A percentile compares a stretch with the other conserved stretches of the same genome.
Conservation (phyloP, 2,329 filamentous ascomycete genomes). For the Xylariaceae sp. region DNA sequence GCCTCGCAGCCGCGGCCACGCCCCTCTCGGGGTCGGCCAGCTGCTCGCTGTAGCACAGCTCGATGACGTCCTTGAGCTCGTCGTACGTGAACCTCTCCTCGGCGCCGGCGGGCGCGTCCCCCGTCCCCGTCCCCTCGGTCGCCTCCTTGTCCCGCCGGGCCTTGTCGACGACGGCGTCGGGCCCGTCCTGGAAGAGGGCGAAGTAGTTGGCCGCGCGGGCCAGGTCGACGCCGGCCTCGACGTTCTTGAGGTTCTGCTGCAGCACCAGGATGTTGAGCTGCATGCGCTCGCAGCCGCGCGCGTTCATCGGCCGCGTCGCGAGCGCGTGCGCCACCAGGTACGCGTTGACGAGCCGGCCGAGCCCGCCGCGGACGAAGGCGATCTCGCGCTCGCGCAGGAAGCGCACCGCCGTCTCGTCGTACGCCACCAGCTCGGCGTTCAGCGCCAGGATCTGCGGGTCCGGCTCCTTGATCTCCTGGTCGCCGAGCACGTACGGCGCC, state of each 20-base stretch:
- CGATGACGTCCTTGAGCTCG: conserved; percentile 57
- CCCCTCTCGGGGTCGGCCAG: conserved; percentile 60
- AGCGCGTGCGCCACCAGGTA: conserved; percentile 67
- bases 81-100: conserved; percentile 56
- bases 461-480: conserved; percentile 68
- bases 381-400: conserved; percentile 67
- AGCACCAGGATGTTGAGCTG: conserved; percentile 90
- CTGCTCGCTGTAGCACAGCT: conserved; percentile 62
- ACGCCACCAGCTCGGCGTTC: conserved; percentile 75
- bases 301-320: conserved; percentile 75
- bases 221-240: conserved; percentile 64
- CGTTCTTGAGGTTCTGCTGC: conserved; percentile 93
- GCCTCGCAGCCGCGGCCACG: conserved; percentile 57
- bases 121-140: conserved; percentile 24
- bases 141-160: conserved; percentile 42
- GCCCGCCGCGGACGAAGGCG: conserved; percentile 66
- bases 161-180: conserved; percentile 56
- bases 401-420: conserved; percentile 72
- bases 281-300: conserved; percentile 75
- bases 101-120: too few species aligned
- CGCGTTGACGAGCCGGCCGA: conserved; percentile 70
- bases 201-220: conserved; percentile 60
- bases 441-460: conserved; percentile 75
- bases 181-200: conserved; percentile 56
- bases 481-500: conserved; percentile 54